A percentile compares a stretch with the other conserved stretches of the same genome.
Conservation (phyloP, 148 eudicot species). For the Spergularia marina region DNA sequence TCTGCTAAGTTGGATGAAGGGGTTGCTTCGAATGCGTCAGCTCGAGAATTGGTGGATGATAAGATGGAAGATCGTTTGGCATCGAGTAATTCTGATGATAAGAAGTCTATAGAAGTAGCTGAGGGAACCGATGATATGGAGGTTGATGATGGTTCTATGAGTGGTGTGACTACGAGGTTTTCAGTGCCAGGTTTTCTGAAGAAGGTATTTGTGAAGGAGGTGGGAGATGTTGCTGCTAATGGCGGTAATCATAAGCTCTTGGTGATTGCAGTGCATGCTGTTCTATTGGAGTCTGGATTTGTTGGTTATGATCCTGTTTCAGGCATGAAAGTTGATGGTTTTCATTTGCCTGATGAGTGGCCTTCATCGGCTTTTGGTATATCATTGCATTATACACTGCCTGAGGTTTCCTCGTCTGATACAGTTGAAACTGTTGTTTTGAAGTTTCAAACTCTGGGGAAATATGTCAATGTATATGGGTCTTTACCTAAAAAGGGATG, state of each 20-base stretch:
- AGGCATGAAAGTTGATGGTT: slow-evolving; percentile 42
- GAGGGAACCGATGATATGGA: slow-evolving; percentile 45
- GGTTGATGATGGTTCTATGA: slow-evolving; percentile 43
- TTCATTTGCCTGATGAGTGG: slow-evolving; percentile 52
- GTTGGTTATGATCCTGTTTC: slow-evolving; percentile 49
- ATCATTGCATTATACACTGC: slow-evolving; percentile 63
- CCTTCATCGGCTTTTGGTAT: slow-evolving; percentile 51
- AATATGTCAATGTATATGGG: slow-evolving; percentile 55
- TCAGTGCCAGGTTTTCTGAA: slow-evolving; percentile 81
- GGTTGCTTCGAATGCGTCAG: neutral
- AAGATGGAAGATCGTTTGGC: slow-evolving; percentile 18
- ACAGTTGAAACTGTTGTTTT: slow-evolving; percentile 41
- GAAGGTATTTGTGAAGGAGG: slow-evolving; percentile 71
- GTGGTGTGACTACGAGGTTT: slow-evolving; percentile 36
- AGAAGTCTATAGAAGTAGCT: slow-evolving; percentile 19
- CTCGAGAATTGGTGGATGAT: slow-evolving; percentile 12
- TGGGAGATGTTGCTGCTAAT: slow-evolving; percentile 47
- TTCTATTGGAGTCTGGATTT: slow-evolving; percentile 76
- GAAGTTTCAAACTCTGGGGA: slow-evolving; percentile 72
- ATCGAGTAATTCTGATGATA: slow-evolving; percentile 4
- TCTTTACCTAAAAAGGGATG: slow-evolving; percentile 43
- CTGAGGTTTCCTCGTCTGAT: slow-evolving; percentile 37
- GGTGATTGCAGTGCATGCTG: slow-evolving; percentile 82
- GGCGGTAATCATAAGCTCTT: slow-evolving; percentile 60
- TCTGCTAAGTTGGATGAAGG: neutral